phyloP scores from a whole-genome alignment of 352 stramenopile species.

The Peronospora destructor region DNA sequence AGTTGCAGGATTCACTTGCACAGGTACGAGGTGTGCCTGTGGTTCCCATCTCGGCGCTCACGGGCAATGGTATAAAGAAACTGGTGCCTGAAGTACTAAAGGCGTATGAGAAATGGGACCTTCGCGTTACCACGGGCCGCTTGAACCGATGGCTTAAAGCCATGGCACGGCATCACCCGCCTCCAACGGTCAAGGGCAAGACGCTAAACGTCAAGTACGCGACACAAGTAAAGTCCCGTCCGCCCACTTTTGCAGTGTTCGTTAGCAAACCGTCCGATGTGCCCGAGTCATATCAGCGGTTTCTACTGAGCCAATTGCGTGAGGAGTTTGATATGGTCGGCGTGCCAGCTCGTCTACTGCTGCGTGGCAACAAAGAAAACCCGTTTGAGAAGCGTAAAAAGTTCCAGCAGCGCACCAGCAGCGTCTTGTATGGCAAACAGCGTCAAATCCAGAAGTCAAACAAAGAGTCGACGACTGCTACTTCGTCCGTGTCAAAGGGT shows the following conservation, averaged over 20 bases:
- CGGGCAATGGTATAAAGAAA: conserved; percentile 70
- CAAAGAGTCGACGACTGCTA: neutral
- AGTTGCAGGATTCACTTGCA: conserved; percentile 63
- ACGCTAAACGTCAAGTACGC: conserved; percentile 84
- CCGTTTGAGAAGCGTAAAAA: conserved; percentile 80
- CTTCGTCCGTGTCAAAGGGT: conserved; percentile 7
- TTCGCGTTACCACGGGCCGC: conserved; percentile 65
- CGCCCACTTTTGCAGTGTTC: conserved; percentile 77
- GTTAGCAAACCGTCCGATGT: conserved; percentile 74
- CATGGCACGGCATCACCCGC: conserved; percentile 77
- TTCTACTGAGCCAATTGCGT: conserved; percentile 67
- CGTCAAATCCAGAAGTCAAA: conserved; percentile 22
- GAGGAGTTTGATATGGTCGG: conserved; percentile 84
- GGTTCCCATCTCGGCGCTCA: conserved; percentile 71
- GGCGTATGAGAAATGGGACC: conserved; percentile 75
- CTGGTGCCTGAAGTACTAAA: conserved; percentile 77
- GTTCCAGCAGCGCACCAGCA: conserved; percentile 72
- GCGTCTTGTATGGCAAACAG: conserved; percentile 50
- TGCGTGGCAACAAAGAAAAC: conserved; percentile 76
- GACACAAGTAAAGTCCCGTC: conserved; percentile 77
- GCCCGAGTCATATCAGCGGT: conserved; percentile 70
- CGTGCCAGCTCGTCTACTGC: conserved; percentile 63
- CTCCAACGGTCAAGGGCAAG: conserved; percentile 78
- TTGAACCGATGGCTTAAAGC: conserved; percentile 82
- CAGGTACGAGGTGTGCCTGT: conserved; percentile 73